Evolutionary conservation across 768 basidiomycete species (phyloP).

Genomic region (Psilocybe cyanescens): DNA sequence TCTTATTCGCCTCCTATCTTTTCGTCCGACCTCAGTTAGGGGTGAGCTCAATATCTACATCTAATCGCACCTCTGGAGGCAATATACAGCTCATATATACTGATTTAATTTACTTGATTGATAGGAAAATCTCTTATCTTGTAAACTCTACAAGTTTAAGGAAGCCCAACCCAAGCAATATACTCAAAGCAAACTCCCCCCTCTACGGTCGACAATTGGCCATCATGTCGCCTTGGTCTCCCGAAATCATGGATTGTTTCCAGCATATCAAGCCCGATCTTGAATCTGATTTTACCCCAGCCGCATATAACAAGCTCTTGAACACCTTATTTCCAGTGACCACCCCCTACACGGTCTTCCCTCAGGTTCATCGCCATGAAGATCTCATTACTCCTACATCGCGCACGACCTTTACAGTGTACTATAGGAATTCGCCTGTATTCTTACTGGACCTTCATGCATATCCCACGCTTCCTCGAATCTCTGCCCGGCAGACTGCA

Average conservation of each 20-base stretch:
- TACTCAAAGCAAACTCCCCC: too few relatives aligned
- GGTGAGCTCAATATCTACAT: too few relatives aligned
- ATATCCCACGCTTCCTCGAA: slow-evolving; percentile 19
- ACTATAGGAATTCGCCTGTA: slow-evolving; percentile 31
- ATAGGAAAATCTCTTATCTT: too few relatives aligned
- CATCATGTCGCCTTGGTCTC: slow-evolving; percentile 17
- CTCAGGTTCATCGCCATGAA: slow-evolving; percentile 24
- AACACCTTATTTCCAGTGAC: slow-evolving; percentile 37
- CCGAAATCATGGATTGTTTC: slow-evolving; percentile 19
- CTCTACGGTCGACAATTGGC: neutral
- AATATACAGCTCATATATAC: too few relatives aligned
- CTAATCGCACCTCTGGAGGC: too few relatives aligned
- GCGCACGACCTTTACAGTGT: slow-evolving; percentile 28
- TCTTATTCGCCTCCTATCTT: too few relatives aligned
- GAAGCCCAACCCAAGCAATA: too few relatives aligned
- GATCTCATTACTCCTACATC: slow-evolving; percentile 10
- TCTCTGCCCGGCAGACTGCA: slow-evolving; percentile 29
- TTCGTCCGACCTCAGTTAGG: too few relatives aligned
- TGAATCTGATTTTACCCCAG: slow-evolving; percentile 25
- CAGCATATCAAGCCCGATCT: slow-evolving; percentile 20
- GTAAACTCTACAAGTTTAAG: too few relatives aligned
- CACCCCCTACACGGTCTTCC: slow-evolving; percentile 35
- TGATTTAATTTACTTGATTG: too few relatives aligned
- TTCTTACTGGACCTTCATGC: slow-evolving; percentile 33
- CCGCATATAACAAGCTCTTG: slow-evolving; percentile 39